A percentile compares a stretch with the other conserved stretches of the same genome.
These are phyloP conservation scores for Aspergillus ellipticus DNA, from an alignment of 495 filamentous ascomycete genomes.

Conservation along the genomic window DNA sequence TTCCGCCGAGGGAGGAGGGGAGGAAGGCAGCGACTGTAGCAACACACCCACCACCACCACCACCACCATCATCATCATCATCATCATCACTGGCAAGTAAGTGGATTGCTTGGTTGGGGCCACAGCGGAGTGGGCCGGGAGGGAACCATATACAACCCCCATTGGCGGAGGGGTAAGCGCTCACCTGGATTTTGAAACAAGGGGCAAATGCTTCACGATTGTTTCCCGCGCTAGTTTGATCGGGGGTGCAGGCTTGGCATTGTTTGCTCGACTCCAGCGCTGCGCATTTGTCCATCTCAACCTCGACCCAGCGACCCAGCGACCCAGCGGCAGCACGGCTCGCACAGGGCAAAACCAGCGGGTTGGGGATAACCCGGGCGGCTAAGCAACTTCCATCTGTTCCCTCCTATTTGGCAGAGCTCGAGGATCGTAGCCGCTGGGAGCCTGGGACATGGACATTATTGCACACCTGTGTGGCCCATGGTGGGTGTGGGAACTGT, in stretches of 20 bases:
- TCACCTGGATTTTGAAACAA: constrained; percentile 22
- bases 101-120: neutral
- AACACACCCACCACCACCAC: neutral
- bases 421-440: constrained; percentile 3
- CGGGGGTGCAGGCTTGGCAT: constrained; percentile 23
- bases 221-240: constrained; percentile 26
- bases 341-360: neutral
- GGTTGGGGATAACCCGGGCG: neutral
- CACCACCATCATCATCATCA: neutral
- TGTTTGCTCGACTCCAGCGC: constrained; percentile 12
- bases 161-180: constrained; percentile 21
- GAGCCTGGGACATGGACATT: neutral
- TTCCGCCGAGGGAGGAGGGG: neutral
- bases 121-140: neutral
- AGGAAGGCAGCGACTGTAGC: neutral
- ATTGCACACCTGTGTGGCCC: neutral
- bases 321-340: neutral
- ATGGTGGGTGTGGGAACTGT: neutral
- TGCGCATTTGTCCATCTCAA: neutral
- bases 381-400: neutral
- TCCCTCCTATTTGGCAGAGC: neutral
- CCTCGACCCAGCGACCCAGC: constrained; percentile 1
- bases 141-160: neutral
- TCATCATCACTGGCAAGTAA: neutral
- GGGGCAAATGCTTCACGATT: constrained; percentile 26